Conservation (phyloP, 2,329 filamentous ascomycete genomes). For the Cladophialophora psammophila region DNA sequence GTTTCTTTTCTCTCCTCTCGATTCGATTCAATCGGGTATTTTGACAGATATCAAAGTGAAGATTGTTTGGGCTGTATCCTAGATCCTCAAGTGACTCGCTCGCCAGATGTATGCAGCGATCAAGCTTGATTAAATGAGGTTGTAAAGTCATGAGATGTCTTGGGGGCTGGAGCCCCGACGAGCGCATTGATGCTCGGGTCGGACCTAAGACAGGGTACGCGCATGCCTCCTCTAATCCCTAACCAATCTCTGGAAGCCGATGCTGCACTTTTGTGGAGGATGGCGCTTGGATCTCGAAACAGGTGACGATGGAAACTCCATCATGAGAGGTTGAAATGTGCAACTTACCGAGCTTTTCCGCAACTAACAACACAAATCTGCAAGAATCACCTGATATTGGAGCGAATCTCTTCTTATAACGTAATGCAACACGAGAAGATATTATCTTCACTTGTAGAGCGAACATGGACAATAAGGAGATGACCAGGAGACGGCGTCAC, state of each 20-base stretch:
- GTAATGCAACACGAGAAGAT: conserved; percentile 1
- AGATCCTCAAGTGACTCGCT: not conserved
- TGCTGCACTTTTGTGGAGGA: not conserved
- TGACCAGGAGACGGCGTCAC: not conserved
- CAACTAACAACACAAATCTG: not conserved
- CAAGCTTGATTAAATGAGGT: not conserved
- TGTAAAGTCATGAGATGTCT: not conserved
- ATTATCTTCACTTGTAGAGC: not conserved
- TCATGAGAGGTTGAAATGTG: not conserved
- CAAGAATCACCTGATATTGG: not conserved
- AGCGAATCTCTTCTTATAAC: not conserved
- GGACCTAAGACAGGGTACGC: not conserved
- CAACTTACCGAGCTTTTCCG: not conserved
- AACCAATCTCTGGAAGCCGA: not conserved
- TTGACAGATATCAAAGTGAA: not conserved
- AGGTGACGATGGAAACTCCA: conserved; percentile 2
- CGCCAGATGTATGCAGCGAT: not conserved
- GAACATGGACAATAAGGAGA: not conserved
- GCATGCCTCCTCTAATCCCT: not conserved
- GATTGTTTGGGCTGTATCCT: not conserved
- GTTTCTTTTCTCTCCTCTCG: not conserved
- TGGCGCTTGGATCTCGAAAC: not conserved
- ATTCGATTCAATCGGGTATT: not conserved
- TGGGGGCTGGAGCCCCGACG: not conserved
- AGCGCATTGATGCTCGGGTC: not conserved